Evolutionary conservation across 345 rosid species (phyloP).

Genomic region (Hirschfeldia incana): DNA sequence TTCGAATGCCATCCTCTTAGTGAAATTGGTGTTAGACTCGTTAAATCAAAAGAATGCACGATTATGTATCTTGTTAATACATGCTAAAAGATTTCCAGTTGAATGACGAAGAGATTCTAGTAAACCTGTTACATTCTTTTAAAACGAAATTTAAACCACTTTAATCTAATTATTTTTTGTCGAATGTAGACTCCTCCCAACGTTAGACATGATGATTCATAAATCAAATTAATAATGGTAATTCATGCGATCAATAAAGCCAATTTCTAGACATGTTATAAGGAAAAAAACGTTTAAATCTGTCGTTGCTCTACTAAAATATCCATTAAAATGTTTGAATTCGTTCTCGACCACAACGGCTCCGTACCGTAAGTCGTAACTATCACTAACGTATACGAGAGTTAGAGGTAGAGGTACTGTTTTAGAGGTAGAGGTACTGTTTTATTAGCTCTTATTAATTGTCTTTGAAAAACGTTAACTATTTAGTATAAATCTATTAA

Average conservation of each 20-base stretch:
- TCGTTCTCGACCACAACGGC: slow-evolving; percentile 2
- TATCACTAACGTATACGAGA: slow-evolving; percentile 9
- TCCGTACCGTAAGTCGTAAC: neutral
- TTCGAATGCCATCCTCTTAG: neutral
- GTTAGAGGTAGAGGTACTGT: neutral
- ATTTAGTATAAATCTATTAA: neutral
- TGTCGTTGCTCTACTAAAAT: neutral
- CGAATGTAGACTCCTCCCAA: neutral
- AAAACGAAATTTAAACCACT: neutral
- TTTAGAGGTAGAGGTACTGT: neutral
- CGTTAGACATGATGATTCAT: neutral
- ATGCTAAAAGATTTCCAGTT: neutral
- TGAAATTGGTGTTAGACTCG: neutral
- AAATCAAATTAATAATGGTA: neutral
- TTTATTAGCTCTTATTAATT: neutral
- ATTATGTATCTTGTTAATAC: neutral
- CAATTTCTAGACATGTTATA: neutral
- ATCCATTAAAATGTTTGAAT: neutral
- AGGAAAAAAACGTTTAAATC: neutral
- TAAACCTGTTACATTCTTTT: neutral
- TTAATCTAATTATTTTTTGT: no score
- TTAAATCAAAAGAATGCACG: neutral
- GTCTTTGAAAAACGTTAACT: neutral
- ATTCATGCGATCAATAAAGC: neutral
- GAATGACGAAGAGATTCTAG: neutral